Base-by-base conservation (phyloP, 495 filamentous ascomycete genomes). In the Durotheca rogersii region DNA sequence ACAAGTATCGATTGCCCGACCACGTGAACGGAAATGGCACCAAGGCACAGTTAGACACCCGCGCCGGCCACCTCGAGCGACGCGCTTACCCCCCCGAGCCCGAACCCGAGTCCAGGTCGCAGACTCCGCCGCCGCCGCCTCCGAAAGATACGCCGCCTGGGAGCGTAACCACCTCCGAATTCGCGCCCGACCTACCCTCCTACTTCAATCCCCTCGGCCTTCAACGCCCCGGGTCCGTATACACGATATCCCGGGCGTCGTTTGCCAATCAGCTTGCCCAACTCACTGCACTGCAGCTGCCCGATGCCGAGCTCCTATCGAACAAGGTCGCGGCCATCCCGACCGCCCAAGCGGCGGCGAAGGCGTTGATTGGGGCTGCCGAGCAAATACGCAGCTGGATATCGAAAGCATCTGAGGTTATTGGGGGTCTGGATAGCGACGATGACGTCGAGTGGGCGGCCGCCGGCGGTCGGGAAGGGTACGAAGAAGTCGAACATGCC, bases 391-490 rank as follows among this genome's bases (percentile, higher is more conserved):
- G 84, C 35, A 83, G 83, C 45, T 97, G 93, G 93, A 91, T 96
- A 49, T 77, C 79, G 52, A 95, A 95, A 64, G 90, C 93, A 1
- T 85, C 82, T 0, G 88, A 93, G 48, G 89, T 96, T 7, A 79
- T 98, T 18, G 80, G 74, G 44, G 88, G 89, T 0, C 69, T 97
- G 16, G 88, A 96, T 65, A 85, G 89, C 10, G 91, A 96, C 52
- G 93, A 98, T 68, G 92, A 98, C 58, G 88, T 96, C 15, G 90
- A 96, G 61, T 98, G 93, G 93, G 90, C 93, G 10, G 92, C 92
- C 10, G 90, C 90, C 10, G 93, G 86, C 38, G 90, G 90, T 2
- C 81, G 90, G 52, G 90, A 96, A 61, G 90, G 89, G 6, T 74
- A 96, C 33, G 89, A 85, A 23, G 90, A 91, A 36, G 88, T 96